These are phyloP conservation scores for Penicillium silybi DNA, from an alignment of 495 filamentous ascomycete species.

Conservation along the genomic window DNA sequence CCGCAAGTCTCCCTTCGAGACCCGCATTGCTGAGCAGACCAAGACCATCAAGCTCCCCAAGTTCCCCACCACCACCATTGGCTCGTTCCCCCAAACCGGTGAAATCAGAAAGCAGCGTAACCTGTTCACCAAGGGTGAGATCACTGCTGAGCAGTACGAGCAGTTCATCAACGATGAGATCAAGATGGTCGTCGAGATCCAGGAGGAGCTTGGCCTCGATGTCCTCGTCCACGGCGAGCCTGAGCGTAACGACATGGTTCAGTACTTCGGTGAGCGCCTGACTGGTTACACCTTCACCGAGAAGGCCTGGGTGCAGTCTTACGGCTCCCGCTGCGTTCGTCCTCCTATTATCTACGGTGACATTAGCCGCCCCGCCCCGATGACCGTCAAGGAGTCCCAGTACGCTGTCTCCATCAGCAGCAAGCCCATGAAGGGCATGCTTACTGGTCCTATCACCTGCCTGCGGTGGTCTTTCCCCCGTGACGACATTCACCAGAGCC, in stretches of 20 bases:
- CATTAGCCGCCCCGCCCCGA: constrained; percentile 89
- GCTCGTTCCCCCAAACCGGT: constrained; percentile 98
- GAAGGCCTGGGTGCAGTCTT: constrained; percentile 96
- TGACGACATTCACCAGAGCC: constrained; percentile 97
- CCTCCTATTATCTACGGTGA: constrained; percentile 98
- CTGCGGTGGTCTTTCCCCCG: constrained; percentile 99
- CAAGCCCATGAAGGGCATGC: constrained; percentile 99
- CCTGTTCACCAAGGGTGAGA: constrained; percentile 98
- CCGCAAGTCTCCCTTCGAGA: constrained; percentile 82
- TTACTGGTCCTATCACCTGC: constrained; percentile 98
- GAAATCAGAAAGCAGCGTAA: constrained; percentile 94
- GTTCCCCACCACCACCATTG: constrained; percentile 99
- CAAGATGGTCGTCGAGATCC: constrained; percentile 83
- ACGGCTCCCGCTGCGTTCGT: constrained; percentile 96
- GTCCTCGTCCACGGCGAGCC: constrained; percentile 98
- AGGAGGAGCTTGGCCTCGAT: constrained; percentile 95
- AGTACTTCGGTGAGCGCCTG: constrained; percentile 98
- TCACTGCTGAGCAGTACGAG: constrained; percentile 87
- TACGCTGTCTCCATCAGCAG: constrained; percentile 92
- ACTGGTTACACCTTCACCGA: constrained; percentile 98
- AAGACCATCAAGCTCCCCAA: constrained; percentile 83
- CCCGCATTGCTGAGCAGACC: constrained; percentile 79
- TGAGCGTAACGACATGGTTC: constrained; percentile 99
- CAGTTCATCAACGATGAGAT: constrained; percentile 99
- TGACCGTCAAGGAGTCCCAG: constrained; percentile 99